phyloP scores from a whole-genome alignment of 345 rosid species.

The Leavenworthia alabamica region DNA sequence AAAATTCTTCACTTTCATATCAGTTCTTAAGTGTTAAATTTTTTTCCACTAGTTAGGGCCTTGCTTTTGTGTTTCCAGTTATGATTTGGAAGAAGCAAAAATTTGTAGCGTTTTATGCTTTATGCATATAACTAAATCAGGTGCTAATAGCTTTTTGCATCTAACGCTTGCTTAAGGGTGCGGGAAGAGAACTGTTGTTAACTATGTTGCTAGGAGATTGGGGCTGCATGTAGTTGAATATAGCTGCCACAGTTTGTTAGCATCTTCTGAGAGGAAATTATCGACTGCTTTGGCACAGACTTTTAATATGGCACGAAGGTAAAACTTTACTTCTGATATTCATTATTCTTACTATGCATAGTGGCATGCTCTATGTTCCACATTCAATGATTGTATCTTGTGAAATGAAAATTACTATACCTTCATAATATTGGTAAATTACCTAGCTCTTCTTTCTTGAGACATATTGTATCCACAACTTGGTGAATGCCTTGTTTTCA shows the following conservation, averaged over 20 bases:
- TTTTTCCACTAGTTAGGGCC: neutral
- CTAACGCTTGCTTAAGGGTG: slow-evolving; percentile 47
- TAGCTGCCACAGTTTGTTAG: slow-evolving; percentile 73
- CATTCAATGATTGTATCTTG: neutral
- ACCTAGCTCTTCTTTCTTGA: neutral
- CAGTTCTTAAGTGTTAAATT: neutral
- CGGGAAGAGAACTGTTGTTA: slow-evolving; percentile 86
- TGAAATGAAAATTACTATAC: slow-evolving; percentile 1
- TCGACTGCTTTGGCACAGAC: slow-evolving; percentile 76
- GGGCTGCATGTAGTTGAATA: slow-evolving; percentile 90
- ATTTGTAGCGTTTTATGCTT: neutral
- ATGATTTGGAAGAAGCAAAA: neutral
- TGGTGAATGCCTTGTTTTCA: slow-evolving; percentile 6
- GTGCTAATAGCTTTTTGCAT: neutral
- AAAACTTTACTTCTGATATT: slow-evolving; percentile 9
- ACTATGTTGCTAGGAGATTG: slow-evolving; percentile 61
- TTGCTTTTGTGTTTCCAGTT: neutral
- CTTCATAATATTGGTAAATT: neutral
- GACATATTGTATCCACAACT: slow-evolving; percentile 2
- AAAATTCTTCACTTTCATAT: neutral
- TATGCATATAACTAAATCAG: neutral
- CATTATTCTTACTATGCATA: neutral
- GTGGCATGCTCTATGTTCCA: neutral
- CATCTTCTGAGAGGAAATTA: slow-evolving; percentile 69
- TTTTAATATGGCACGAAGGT: slow-evolving; percentile 83